Evolutionary conservation across 108 stramenopile genomes (phyloP).

Genomic region (Nannochloropsis oceanica): DNA sequence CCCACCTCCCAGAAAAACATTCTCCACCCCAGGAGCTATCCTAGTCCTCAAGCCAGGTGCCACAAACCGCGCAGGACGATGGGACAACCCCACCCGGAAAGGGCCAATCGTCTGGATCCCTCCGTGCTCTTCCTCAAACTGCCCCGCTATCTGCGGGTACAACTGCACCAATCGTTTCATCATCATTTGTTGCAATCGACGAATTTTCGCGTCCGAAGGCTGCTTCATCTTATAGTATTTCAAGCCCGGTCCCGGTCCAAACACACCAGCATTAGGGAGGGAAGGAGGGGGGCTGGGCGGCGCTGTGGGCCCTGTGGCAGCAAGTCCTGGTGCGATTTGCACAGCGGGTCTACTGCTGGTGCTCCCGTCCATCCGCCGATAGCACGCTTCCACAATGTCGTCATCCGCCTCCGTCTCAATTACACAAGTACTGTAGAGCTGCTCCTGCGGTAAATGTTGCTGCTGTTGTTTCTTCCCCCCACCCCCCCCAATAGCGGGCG

Average conservation of each 20-base stretch:
- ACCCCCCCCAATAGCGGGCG: neutral
- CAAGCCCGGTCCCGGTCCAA: neutral
- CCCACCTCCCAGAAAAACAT: neutral
- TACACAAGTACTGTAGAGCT: neutral
- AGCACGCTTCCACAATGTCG: neutral
- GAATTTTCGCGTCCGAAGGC: neutral
- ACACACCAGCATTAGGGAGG: too few species aligned
- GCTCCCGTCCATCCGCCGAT: neutral
- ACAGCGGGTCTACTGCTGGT: neutral
- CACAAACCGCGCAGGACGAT: neutral
- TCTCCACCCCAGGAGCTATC: neutral
- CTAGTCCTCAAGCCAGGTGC: neutral
- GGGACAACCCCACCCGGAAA: neutral
- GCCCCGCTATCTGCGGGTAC: neutral
- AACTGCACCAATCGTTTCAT: neutral
- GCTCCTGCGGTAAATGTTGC: too few species aligned
- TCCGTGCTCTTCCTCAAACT: neutral
- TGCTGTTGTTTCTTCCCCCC: too few species aligned
- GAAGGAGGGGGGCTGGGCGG: neutral
- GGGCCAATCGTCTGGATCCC: neutral
- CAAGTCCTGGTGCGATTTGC: neutral
- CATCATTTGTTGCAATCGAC: neutral
- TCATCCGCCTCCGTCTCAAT: neutral
- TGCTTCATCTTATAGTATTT: neutral
- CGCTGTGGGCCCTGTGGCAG: neutral